Evolutionary conservation across 495 filamentous ascomycete species (phyloP).

Genomic region (Cudoniella acicularis): DNA sequence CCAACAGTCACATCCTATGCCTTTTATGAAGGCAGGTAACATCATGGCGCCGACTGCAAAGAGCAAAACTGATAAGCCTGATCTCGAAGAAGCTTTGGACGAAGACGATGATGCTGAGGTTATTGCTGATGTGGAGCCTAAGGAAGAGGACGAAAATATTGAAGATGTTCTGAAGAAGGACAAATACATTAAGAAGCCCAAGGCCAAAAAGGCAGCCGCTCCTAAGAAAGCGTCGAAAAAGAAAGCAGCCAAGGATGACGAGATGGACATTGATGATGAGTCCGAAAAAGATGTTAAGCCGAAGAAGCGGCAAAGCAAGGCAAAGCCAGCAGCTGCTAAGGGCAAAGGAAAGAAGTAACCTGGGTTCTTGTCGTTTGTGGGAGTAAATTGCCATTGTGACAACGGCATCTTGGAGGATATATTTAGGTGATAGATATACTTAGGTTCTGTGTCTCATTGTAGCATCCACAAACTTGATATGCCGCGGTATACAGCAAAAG

Average conservation of each 20-base stretch:
- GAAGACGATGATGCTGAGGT: constrained; percentile 74
- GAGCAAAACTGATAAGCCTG: constrained; percentile 65
- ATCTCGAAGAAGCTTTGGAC: constrained; percentile 94
- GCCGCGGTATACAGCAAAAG: neutral
- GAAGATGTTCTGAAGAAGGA: constrained; percentile 83
- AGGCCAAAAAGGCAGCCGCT: constrained; percentile 43
- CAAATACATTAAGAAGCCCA: constrained; percentile 91
- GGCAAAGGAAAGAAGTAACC: constrained; percentile 34
- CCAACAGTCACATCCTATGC: constrained; percentile 76
- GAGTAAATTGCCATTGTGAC: too few species aligned
- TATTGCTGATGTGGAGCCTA: constrained; percentile 54
- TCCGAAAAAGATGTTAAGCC: constrained; percentile 44
- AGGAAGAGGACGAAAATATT: constrained; percentile 55
- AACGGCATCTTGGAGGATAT: neutral
- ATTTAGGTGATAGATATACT: neutral
- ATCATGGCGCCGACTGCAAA: constrained; percentile 57
- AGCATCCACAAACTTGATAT: neutral
- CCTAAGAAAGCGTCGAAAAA: constrained; percentile 50
- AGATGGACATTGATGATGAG: constrained; percentile 35
- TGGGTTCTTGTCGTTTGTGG: neutral
- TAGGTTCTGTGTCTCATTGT: neutral
- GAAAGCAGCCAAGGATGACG: constrained; percentile 54
- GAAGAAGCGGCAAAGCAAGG: constrained; percentile 47
- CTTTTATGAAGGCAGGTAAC: constrained; percentile 90
- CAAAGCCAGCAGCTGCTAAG: constrained; percentile 35